Evolutionary conservation across 2,329 filamentous ascomycete genomes (phyloP), one percentile per base, ranked within the genome.

Genomic region (Aspergillus sergii): DNA sequence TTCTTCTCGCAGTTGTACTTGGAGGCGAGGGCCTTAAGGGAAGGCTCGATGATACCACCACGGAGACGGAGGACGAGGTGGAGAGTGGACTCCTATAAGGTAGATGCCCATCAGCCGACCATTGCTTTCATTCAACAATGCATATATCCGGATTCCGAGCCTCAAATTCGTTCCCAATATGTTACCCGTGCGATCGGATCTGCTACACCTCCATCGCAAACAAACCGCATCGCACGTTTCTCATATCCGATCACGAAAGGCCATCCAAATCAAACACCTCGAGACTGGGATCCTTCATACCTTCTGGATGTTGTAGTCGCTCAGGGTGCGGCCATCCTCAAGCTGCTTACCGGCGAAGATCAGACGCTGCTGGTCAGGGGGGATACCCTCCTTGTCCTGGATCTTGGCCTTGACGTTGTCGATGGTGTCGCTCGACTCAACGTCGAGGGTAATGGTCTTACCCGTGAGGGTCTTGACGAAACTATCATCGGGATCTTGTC

Each of bases 1-100:
- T 94, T 94, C 91, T 97, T 97, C 75, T 98, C 95, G 91, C 94
- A 98, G 91, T 99, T 98, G 90, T 96, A 98, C 89, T 97, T 97
- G 87, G 91, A 94, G 80, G 94, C 94, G 71, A 98, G 90, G 75
- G 93, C 94, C 91, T 98, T 98, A 78, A 98, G 90, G 78, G 94
- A 97, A 77, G 95, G 95, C 89, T 98, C 94, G 79, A 97, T 97
- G 87, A 98, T 94, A 88, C 94, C 94, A 88, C 94, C 94, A 88
- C 94, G 94, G 77, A 98, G 94, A 87, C 94, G 94, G 84, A 98
- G 94, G 81, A 98, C 94, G 80, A 98, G 85, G 86, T 98, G 94
- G 77, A 98, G 94, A 73, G 94, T 98, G 63, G 94, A 97, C 88
- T 98, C 94, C 93, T 95, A 74, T 76, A 71, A 48, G 46, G 64